phyloP scores from a whole-genome alignment of 805 yeast species.

The Candida manassasensis region DNA sequence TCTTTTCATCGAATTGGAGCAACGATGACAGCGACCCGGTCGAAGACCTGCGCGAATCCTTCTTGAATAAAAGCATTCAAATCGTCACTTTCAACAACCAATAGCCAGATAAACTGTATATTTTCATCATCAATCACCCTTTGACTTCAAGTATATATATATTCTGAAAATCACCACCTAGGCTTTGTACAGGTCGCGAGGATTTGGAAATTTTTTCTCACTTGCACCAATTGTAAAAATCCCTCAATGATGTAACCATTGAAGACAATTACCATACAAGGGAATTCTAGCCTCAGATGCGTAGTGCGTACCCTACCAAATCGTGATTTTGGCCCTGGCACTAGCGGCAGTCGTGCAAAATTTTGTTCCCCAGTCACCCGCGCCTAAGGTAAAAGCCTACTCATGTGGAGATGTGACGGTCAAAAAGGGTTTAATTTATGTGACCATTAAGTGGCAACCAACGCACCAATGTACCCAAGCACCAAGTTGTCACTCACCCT shows the following conservation, averaged over 20 bases:
- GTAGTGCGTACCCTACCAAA: too few species aligned
- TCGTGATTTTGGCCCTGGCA: too few species aligned
- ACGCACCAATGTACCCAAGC: too few species aligned
- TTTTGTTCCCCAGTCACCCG: too few species aligned
- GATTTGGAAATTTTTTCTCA: not conserved
- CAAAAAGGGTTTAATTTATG: too few species aligned
- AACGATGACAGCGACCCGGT: conserved; percentile 14
- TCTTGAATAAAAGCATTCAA: conserved; percentile 17
- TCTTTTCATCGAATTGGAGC: conserved; percentile 41
- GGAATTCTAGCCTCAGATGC: too few species aligned
- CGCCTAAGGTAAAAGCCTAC: too few species aligned
- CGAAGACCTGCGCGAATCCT: conserved; percentile 21
- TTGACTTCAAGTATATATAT: not conserved
- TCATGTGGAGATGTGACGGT: too few species aligned
- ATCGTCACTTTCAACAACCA: conserved; percentile 6
- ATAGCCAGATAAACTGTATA: not conserved
- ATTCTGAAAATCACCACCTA: not conserved
- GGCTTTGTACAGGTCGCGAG: not conserved
- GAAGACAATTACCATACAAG: too few species aligned
- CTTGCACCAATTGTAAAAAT: conserved; percentile 1
- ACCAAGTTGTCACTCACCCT: too few species aligned
- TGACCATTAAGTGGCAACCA: too few species aligned
- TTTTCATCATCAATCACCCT: not conserved
- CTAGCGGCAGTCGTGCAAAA: too few species aligned
- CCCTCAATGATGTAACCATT: not conserved